Percentiles rank a stretch among this genome's conserved stretches.
Evolutionary conservation across 768 basidiomycete genomes (phyloP).

Genomic region (Mycena capillaripes): DNA sequence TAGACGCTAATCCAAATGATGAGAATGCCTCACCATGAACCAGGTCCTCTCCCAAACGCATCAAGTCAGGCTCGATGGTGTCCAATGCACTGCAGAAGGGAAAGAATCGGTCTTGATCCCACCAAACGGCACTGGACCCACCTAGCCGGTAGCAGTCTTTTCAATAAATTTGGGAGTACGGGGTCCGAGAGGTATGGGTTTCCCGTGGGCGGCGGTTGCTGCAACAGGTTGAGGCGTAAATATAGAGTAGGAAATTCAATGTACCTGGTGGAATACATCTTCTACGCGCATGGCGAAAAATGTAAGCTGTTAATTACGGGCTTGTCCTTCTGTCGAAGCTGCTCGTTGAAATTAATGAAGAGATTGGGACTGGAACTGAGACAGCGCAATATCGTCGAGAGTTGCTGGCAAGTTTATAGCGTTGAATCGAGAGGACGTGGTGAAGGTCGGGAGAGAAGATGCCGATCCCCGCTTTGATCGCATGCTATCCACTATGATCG

Average conservation of each 20-base stretch:
- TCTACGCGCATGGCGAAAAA: constrained; percentile 36
- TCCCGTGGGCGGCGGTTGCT: constrained; percentile 53
- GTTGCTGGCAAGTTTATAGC: too few relatives aligned
- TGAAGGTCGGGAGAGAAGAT: too few relatives aligned
- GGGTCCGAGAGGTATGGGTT: constrained; percentile 76
- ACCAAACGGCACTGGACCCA: constrained; percentile 40
- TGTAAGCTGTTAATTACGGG: too few relatives aligned
- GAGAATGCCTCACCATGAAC: constrained; percentile 58
- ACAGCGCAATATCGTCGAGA: too few relatives aligned
- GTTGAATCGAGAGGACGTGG: too few relatives aligned
- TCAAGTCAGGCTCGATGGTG: constrained; percentile 74
- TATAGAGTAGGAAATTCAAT: too few relatives aligned
- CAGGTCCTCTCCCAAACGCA: constrained; percentile 68
- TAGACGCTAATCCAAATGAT: not conserved
- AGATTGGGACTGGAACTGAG: too few relatives aligned
- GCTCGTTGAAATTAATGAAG: too few relatives aligned
- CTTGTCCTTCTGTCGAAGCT: too few relatives aligned
- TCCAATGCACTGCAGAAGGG: constrained; percentile 51
- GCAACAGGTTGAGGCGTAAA: not conserved
- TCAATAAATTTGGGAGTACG: constrained; percentile 71
- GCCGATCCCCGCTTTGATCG: too few relatives aligned
- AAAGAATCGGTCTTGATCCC: not conserved
- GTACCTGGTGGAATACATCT: constrained; percentile 36
- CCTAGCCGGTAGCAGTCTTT: constrained; percentile 66
- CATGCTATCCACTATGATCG: too few relatives aligned